Percentiles rank a stretch among this genome's conserved stretches.
Conservation (phyloP, 495 filamentous ascomycete genomes). For the Hypoxylon fuscum region DNA sequence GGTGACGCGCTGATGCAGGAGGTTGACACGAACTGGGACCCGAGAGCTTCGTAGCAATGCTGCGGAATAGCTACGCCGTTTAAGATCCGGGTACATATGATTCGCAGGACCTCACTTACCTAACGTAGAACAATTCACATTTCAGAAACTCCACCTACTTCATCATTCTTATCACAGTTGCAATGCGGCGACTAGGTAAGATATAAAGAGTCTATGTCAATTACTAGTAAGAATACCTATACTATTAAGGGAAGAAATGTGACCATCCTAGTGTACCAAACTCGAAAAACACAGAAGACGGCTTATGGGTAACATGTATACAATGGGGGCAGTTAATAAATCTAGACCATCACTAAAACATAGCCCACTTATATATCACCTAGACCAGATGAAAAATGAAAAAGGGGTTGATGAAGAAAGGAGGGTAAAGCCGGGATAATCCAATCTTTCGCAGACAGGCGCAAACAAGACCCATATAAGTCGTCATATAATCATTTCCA, state of each 20-base stretch:
- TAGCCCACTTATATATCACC: conserved; percentile 11
- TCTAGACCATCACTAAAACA: conserved; percentile 14
- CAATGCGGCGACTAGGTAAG: neutral
- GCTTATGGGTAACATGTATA: conserved; percentile 26
- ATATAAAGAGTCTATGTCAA: conserved; percentile 27
- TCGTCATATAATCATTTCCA: neutral
- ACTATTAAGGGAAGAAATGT: conserved; percentile 29
- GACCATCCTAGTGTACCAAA: conserved; percentile 15
- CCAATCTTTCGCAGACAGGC: neutral
- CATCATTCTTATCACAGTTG: neutral
- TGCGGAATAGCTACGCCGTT: neutral
- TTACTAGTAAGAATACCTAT: conserved; percentile 33
- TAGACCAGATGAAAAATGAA: conserved; percentile 3
- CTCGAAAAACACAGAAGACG: conserved; percentile 7
- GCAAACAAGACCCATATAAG: neutral
- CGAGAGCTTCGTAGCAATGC: conserved; percentile 30
- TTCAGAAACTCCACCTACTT: neutral
- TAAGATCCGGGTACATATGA: neutral
- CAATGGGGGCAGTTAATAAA: conserved; percentile 13
- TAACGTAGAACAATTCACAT: no score
- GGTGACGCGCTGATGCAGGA: conserved; percentile 31
- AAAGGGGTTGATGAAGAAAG: neutral
- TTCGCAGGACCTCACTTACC: neutral
- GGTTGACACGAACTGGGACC: conserved; percentile 40
- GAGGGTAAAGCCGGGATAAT: neutral